phyloP scores from a whole-genome alignment of 768 basidiomycete genomes.

The Lactarius deliciosus region DNA sequence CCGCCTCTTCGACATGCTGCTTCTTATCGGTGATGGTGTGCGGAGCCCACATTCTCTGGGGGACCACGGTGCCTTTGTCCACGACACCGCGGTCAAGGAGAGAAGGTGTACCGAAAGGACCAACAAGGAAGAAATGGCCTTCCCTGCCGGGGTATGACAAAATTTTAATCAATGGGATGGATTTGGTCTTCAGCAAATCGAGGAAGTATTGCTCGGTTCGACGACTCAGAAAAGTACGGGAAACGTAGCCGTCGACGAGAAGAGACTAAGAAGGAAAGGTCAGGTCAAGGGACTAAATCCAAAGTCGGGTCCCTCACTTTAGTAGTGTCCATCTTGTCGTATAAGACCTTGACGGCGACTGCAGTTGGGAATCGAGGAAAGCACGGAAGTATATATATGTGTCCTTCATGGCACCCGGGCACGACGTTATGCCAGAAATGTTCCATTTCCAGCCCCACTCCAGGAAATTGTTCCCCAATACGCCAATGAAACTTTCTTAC shows the following conservation, averaged over 20 bases:
- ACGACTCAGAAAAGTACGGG: not conserved
- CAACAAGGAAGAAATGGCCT: not conserved
- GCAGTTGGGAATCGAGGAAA: not conserved
- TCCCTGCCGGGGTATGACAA: not conserved
- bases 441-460: not conserved
- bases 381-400: not conserved
- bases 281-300: not conserved
- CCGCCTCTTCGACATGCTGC: constrained; percentile 10
- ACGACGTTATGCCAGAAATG: not conserved
- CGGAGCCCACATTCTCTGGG: constrained; percentile 18
- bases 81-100: constrained; percentile 8
- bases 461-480: constrained; percentile 3
- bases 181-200: not conserved
- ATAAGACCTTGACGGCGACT: not conserved
- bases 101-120: too few relatives aligned
- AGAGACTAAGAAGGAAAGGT: not conserved
- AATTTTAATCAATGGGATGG: not conserved
- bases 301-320: not conserved
- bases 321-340: not conserved
- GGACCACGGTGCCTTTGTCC: constrained; percentile 11
- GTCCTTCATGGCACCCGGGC: constrained; percentile 11
- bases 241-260: constrained; percentile 22
- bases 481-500: not conserved
- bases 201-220: not conserved
- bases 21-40: constrained; percentile 1